Evolutionary conservation across 176 grass and related monocot species (phyloP).

Genomic region (Carex cristatella): DNA sequence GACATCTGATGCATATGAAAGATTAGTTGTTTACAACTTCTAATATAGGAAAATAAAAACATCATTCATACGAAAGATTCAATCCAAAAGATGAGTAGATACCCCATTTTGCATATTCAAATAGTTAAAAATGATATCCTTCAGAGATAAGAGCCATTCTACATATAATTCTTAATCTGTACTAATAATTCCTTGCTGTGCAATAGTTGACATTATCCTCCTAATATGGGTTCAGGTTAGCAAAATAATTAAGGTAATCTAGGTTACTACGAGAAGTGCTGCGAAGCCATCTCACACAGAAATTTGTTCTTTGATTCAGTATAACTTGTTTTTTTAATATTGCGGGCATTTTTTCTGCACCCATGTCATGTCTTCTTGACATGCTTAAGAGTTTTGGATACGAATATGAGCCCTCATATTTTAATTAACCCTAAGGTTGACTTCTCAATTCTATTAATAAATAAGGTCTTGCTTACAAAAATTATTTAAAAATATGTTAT

Average conservation of each 20-base stretch:
- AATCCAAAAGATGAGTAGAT: background rate
- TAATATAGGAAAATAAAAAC: background rate
- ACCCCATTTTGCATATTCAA: background rate
- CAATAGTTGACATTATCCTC: background rate
- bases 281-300: background rate
- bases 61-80: background rate
- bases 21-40: background rate
- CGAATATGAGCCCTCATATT: background rate
- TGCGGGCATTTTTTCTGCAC: background rate
- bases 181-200: background rate
- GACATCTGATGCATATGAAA: background rate
- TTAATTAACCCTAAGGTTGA: background rate
- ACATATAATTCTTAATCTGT: background rate
- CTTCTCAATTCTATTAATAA: background rate
- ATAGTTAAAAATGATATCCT: background rate
- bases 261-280: background rate
- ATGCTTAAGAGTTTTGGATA: background rate
- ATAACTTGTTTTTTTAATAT: background rate
- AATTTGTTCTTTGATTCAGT: background rate
- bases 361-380: background rate
- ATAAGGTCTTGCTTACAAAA: background rate
- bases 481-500: background rate
- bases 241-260: background rate
- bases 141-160: background rate
- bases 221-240: background rate